Base-by-base conservation (phyloP, 2,329 filamentous ascomycete genomes). In the Myriosclerotinia curreyana region DNA sequence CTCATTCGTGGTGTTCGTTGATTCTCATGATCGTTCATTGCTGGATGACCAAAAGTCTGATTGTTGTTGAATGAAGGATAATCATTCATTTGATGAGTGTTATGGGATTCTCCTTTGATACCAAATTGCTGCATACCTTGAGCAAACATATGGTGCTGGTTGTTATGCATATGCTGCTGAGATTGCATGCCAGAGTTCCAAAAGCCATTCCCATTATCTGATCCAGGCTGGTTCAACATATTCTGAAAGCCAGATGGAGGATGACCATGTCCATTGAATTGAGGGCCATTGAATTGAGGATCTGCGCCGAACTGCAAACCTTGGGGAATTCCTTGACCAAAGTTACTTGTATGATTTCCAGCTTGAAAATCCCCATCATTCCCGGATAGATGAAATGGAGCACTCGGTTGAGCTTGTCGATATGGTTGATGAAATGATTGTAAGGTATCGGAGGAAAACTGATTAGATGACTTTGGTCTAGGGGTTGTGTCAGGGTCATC, bases 211-310 rank as follows among this genome's bases (percentile, higher is more conserved):
- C 11, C 22, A 7, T 2, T 36, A 36, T 22, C 54, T 22, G 9
- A 22, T 25, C 14, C 15, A 17, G 4, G 20, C 14, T 48, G 40
- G 3, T 9, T 28, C 1, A 28, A 48, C 40, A 22, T 58, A 6
- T 48, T 12, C 28, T 58, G 54, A 14, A 58, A 58, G 28, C 42
- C 42, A 25, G 31, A 36, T 3, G 34, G 28, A 58, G 28, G 12
- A 17, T 48, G 28, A 12, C 8, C 12, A 48, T 28, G n/a, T 6
- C 36, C 36, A 12, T 36, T 46, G 54, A 58, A 58, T 12, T 36
- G 54, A 36, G 54, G 28, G 36, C 17, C 54, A 12, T 36, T 46
- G 54, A 58, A 58, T 12, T 36, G 54, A 36, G 54, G 28, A 58
- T 25, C 54, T 17, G 6, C 40, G 2, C 54, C 25, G 36, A 46